Evolutionary conservation across 306 rosid genomes (phyloP).

Genomic region (Luffa aegyptiaca): DNA sequence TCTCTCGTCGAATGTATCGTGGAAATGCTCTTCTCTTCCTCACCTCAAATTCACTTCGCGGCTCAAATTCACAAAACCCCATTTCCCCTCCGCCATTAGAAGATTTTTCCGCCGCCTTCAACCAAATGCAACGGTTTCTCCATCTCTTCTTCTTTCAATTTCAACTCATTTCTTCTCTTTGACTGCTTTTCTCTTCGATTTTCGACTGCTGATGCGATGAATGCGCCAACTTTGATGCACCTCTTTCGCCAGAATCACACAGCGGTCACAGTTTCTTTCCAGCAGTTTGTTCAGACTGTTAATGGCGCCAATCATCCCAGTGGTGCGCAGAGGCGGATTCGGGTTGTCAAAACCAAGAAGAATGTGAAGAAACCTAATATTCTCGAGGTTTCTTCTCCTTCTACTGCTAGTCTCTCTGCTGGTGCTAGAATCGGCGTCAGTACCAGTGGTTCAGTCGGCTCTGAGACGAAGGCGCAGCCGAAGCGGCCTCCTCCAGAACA

Average conservation of each 20-base stretch:
- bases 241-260: slow-evolving; percentile 6
- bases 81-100: background rate
- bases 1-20: background rate
- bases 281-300: slow-evolving; percentile 5
- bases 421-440: background rate
- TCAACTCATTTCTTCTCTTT: background rate
- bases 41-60: background rate
- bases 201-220: background rate
- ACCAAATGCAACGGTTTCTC: background rate
- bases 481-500: background rate
- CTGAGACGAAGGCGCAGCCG: background rate
- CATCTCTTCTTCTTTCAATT: background rate
- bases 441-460: background rate
- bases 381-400: background rate
- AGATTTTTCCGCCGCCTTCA: background rate
- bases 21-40: background rate
- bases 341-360: background rate
- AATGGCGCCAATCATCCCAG: background rate
- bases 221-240: background rate
- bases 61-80: background rate
- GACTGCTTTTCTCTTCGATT: background rate
- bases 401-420: background rate
- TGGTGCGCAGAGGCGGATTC: background rate
- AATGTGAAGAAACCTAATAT: background rate
- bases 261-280: slow-evolving; percentile 1